A percentile compares a stretch with the other conserved stretches of the same genome.
Conservation (phyloP, 2,329 filamentous ascomycete genomes). For the Botrytis fabae region DNA sequence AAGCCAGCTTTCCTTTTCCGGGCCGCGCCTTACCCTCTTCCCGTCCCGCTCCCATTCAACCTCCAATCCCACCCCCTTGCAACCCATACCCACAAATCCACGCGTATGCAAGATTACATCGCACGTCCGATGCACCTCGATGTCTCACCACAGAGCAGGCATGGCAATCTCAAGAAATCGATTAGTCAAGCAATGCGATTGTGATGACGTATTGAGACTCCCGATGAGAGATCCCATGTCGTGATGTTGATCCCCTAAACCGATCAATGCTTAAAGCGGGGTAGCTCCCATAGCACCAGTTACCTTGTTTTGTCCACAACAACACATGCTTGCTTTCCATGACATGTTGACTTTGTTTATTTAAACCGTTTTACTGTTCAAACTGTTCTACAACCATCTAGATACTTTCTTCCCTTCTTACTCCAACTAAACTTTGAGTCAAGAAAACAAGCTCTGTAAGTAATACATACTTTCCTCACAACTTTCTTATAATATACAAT, state of each 20-base stretch:
- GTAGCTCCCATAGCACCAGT: neutral
- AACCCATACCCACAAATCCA: neutral
- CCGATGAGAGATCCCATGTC: neutral
- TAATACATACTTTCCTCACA: neutral
- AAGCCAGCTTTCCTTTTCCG: neutral
- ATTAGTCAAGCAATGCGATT: constrained; percentile 9
- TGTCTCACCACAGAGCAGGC: neutral
- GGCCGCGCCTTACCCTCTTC: neutral
- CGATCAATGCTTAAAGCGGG: constrained; percentile 5
- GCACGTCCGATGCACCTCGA: neutral
- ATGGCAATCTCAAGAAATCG: constrained; percentile 15
- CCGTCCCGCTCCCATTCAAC: neutral
- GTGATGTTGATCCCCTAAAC: neutral
- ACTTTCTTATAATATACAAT: neutral
- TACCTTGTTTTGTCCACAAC: neutral
- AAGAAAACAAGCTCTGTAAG: neutral
- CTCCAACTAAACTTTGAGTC: neutral
- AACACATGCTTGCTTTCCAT: neutral
- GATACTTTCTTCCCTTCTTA: too few relatives aligned
- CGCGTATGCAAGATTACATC: neutral
- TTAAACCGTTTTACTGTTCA: neutral
- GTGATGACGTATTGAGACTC: neutral
- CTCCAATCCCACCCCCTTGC: neutral
- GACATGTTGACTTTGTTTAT: constrained; percentile 6
- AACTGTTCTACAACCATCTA: neutral